Percentiles rank a stretch among this genome's conserved stretches.
phyloP scores from a whole-genome alignment of 2,329 filamentous ascomycete genomes.

The Elsinoe australis region DNA sequence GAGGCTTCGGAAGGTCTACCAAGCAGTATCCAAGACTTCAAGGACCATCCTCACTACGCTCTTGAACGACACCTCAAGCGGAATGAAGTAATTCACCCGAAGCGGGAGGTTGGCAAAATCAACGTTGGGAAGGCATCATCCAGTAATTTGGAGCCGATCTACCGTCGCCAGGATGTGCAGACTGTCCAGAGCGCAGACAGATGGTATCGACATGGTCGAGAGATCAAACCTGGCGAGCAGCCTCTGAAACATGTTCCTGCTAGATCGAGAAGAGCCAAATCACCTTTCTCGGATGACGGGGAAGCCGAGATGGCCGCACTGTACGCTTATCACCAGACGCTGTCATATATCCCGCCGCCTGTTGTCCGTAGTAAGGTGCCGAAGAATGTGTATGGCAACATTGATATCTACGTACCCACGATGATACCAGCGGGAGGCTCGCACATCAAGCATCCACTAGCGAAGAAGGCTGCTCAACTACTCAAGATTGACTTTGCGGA shows the following conservation, averaged over 20 bases:
- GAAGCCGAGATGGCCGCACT: conserved; percentile 49
- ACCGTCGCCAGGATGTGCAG: conserved; percentile 72
- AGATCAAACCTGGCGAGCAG: conserved; percentile 69
- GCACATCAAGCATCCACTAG: conserved; percentile 51
- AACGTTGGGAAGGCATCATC: conserved; percentile 49
- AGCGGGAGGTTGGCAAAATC: conserved; percentile 67
- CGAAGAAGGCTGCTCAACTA: conserved; percentile 63
- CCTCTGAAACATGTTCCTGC: conserved; percentile 62
- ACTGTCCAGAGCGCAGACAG: conserved; percentile 70
- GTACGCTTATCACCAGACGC: conserved; percentile 56
- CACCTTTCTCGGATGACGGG: conserved; percentile 34
- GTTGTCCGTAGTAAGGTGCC: conserved; percentile 65
- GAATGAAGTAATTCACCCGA: conserved; percentile 73
- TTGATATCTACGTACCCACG: conserved; percentile 56
- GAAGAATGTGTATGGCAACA: conserved; percentile 54
- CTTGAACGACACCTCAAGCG: conserved; percentile 75
- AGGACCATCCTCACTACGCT: conserved; percentile 46
- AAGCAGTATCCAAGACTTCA: conserved; percentile 35
- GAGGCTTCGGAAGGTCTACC: conserved; percentile 61
- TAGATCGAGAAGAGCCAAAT: conserved; percentile 23
- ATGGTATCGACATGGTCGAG: conserved; percentile 82
- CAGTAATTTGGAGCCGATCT: conserved; percentile 63
- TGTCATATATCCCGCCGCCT: conserved; percentile 66
- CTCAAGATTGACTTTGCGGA: conserved; percentile 80
- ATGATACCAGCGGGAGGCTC: conserved; percentile 56